Evolutionary conservation across 192 early-diverging fungal species (phyloP).

Genomic region (Coemansia asiatica): DNA sequence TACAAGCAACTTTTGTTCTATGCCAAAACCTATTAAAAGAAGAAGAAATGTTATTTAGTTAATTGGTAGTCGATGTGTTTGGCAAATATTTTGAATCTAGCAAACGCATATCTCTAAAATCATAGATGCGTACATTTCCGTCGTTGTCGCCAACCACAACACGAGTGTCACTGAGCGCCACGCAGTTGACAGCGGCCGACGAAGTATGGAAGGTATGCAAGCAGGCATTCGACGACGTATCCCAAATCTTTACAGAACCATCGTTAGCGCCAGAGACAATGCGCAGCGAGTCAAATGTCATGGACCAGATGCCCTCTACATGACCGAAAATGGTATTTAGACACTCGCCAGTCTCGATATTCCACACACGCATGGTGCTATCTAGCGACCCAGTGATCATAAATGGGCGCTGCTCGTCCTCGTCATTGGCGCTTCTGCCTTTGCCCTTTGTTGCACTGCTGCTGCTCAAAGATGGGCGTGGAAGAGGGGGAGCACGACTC

Average conservation of each 20-base stretch:
- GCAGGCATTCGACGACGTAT: constrained; percentile 67
- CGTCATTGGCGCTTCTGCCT: background rate
- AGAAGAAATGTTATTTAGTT: background rate
- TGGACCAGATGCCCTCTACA: constrained; percentile 75
- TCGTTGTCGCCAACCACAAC: constrained; percentile 86
- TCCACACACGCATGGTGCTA: constrained; percentile 90
- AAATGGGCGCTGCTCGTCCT: constrained; percentile 34
- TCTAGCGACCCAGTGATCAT: constrained; percentile 86
- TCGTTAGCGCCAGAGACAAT: constrained; percentile 70
- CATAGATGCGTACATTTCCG: constrained; percentile 76
- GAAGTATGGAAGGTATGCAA: constrained; percentile 67
- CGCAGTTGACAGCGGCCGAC: constrained; percentile 73
- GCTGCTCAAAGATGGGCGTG: constrained; percentile 1
- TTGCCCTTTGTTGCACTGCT: background rate
- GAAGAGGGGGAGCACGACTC: constrained; percentile 16
- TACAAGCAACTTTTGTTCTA: background rate
- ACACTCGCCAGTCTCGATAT: constrained; percentile 74
- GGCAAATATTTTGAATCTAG: background rate
- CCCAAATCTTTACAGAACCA: constrained; percentile 73
- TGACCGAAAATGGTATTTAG: constrained; percentile 79
- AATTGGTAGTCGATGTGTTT: background rate
- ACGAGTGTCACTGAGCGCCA: constrained; percentile 83
- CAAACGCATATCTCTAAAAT: constrained; percentile 61
- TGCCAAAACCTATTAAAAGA: background rate
- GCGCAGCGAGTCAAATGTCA: constrained; percentile 77